Evolutionary conservation across 108 stramenopile genomes (phyloP).

Genomic region (Cyclostephanos tholiformis): DNA sequence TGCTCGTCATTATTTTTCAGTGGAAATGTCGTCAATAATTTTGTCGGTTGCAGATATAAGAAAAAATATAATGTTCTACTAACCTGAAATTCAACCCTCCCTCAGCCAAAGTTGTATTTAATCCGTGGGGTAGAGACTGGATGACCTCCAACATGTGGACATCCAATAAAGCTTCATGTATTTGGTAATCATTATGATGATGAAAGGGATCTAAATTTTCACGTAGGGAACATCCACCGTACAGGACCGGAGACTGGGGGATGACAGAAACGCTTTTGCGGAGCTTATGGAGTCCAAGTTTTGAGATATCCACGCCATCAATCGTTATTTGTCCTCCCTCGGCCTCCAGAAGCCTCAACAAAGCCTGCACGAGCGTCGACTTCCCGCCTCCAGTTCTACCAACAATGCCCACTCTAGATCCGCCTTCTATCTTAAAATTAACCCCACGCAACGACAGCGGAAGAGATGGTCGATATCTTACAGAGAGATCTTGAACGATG

Average conservation of each 20-base stretch:
- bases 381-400: conserved; percentile 85
- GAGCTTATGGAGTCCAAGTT: conserved; percentile 85
- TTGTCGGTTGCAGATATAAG: too few relatives aligned
- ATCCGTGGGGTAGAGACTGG: conserved; percentile 61
- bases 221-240: conserved; percentile 88
- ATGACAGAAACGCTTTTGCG: conserved; percentile 88
- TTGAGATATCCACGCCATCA: conserved; percentile 85
- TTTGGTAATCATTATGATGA: conserved; percentile 52
- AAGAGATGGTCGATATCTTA: conserved; percentile 76
- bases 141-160: conserved; percentile 77
- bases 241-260: conserved; percentile 92
- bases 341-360: conserved; percentile 85
- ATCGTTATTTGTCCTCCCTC: conserved; percentile 78
- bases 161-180: conserved; percentile 60
- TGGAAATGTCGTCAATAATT: too few relatives aligned
- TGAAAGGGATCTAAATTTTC: conserved; percentile 95
- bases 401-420: conserved; percentile 77
- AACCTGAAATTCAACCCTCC: conserved; percentile 88
- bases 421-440: conserved; percentile 65
- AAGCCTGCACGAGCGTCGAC: conserved; percentile 66
- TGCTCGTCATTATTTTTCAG: too few relatives aligned
- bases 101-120: conserved; percentile 81
- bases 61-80: not conserved
- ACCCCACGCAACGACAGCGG: conserved; percentile 76
- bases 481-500: conserved; percentile 57